phyloP scores from a whole-genome alignment of 805 yeast species.

The Starmerella tilneyi region DNA sequence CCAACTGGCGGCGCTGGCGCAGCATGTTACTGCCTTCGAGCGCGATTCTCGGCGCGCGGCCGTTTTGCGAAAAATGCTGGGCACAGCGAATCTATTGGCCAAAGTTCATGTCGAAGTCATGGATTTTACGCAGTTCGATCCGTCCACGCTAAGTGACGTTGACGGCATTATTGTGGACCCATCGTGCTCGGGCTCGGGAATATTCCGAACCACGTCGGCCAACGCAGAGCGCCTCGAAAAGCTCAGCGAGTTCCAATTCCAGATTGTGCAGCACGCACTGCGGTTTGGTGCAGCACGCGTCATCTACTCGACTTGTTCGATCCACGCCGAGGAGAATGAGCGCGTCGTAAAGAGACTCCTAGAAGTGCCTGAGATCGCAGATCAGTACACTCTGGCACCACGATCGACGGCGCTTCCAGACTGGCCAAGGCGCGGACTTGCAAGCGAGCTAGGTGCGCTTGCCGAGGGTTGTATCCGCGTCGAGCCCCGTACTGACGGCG shows the following conservation, averaged over 20 bases:
- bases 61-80: conserved; percentile 64
- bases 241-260: conserved; percentile 76
- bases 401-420: conserved; percentile 58
- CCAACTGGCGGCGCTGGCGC: conserved; percentile 64
- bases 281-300: conserved; percentile 57
- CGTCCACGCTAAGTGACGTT: conserved; percentile 50
- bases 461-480: conserved; percentile 68
- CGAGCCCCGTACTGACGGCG: conserved; percentile 82
- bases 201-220: conserved; percentile 42
- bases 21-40: conserved; percentile 61
- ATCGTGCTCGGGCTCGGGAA: conserved; percentile 95
- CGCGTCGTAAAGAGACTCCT: conserved; percentile 74
- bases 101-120: conserved; percentile 38
- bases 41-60: conserved; percentile 65
- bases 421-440: conserved; percentile 82
- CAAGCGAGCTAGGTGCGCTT: conserved; percentile 49
- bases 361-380: conserved; percentile 51
- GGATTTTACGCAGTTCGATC: conserved; percentile 55
- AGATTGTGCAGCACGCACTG: conserved; percentile 81
- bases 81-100: conserved; percentile 55
- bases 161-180: conserved; percentile 89
- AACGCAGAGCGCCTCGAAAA: conserved; percentile 49
- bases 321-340: conserved; percentile 90
- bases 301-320: conserved; percentile 91
- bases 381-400: conserved; percentile 55